Percentiles rank a stretch among this genome's conserved stretches.
Evolutionary conservation across 805 yeast species (phyloP).

Genomic region (Yarrowia osloensis): DNA sequence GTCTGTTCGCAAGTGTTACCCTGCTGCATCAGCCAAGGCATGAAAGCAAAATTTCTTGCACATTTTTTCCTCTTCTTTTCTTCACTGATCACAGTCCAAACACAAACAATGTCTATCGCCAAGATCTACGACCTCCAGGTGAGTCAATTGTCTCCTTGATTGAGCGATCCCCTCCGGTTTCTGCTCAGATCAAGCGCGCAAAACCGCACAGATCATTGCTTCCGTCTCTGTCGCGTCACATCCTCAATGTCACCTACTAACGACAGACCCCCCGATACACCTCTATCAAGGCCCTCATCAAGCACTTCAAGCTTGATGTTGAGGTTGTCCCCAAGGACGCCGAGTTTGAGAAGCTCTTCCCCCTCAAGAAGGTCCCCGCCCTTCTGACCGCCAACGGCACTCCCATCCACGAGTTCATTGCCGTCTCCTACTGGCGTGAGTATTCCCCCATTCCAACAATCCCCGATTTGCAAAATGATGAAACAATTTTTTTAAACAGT

Average conservation of each 20-base stretch:
- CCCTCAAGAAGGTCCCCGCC: constrained; percentile 61
- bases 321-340: constrained; percentile 46
- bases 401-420: constrained; percentile 63
- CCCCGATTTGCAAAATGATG: constrained; percentile 15
- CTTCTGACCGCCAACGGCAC: constrained; percentile 66
- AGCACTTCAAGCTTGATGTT: constrained; percentile 61
- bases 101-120: constrained; percentile 22
- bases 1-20: neutral
- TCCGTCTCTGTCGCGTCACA: neutral
- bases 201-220: neutral
- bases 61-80: constrained; percentile 22
- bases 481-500: constrained; percentile 28
- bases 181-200: neutral
- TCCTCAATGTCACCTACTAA: neutral
- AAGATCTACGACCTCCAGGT: constrained; percentile 27
- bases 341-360: constrained; percentile 53
- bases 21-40: constrained; percentile 21
- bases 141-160: constrained; percentile 24
- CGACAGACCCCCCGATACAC: constrained; percentile 35
- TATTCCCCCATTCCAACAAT: constrained; percentile 28
- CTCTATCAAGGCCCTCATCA: constrained; percentile 44
- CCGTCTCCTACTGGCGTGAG: constrained; percentile 58
- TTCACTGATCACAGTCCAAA: constrained; percentile 20
- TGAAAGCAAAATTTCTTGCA: constrained; percentile 20
- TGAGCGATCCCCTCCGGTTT: neutral